These are phyloP conservation scores for Leptographium flavum DNA, from an alignment of 2,329 filamentous ascomycete species.

Conservation along the genomic window DNA sequence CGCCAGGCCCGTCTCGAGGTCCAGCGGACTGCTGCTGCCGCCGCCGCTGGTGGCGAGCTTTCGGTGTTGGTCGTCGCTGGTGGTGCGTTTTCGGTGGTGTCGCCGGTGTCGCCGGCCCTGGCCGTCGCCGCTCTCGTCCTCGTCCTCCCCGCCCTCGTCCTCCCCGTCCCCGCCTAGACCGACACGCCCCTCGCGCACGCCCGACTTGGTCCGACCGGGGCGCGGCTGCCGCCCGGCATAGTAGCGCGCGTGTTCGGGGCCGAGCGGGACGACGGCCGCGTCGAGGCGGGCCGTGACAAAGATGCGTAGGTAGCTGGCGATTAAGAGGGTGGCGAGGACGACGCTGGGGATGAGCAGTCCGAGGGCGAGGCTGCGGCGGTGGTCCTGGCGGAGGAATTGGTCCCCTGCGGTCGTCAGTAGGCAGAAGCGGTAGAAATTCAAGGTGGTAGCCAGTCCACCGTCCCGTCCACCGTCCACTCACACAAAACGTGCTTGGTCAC, in stretches of 20 bases:
- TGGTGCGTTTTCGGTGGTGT: background rate
- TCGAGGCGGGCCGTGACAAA: slow-evolving; percentile 52
- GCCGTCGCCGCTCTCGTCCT: background rate
- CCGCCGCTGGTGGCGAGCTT: background rate
- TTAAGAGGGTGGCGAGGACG: slow-evolving; percentile 52
- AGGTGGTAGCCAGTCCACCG: background rate
- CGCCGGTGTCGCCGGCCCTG: background rate
- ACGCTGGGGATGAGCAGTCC: slow-evolving; percentile 55
- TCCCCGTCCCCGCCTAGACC: too few relatives aligned
- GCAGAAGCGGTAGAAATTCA: background rate
- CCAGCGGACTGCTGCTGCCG: slow-evolving; percentile 5
- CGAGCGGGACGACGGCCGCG: slow-evolving; percentile 62
- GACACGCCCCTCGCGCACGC: too few relatives aligned
- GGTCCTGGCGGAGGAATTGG: slow-evolving; percentile 45
- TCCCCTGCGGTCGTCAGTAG: slow-evolving; percentile 36
- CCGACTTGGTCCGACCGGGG: too few relatives aligned
- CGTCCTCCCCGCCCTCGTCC: too few relatives aligned
- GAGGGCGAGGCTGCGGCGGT: slow-evolving; percentile 43
- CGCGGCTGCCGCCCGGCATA: slow-evolving; percentile 4
- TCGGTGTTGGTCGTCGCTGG: background rate
- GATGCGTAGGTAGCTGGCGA: slow-evolving; percentile 56
- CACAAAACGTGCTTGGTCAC: slow-evolving; percentile 53
- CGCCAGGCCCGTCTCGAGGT: slow-evolving; percentile 11
- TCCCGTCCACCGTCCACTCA: slow-evolving; percentile 26
- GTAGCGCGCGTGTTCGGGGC: slow-evolving; percentile 18